Conservation (phyloP, 2,329 filamentous ascomycete genomes). For the Ilyonectria robusta region DNA sequence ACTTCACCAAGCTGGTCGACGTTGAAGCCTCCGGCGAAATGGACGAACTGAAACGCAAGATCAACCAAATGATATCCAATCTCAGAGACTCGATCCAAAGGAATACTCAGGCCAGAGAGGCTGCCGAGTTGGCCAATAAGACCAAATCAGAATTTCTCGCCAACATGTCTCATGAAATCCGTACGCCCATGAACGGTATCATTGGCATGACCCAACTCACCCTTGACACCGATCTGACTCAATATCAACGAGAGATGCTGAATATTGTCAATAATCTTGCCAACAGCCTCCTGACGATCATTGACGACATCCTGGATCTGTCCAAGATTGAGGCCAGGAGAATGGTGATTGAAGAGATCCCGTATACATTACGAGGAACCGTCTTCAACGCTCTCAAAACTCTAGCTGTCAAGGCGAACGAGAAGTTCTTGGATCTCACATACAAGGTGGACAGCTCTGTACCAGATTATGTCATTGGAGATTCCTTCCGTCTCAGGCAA, state of each 20-base stretch:
- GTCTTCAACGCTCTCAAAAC: constrained; percentile 99
- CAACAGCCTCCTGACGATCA: constrained; percentile 96
- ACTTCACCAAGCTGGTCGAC: constrained; percentile 96
- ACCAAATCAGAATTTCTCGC: constrained; percentile 98
- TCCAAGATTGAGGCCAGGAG: constrained; percentile 93
- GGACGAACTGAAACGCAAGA: constrained; percentile 99
- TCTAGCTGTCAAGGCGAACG: constrained; percentile 95
- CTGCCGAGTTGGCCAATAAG: constrained; percentile 95
- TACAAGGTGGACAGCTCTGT: constrained; percentile 95
- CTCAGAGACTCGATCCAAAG: constrained; percentile 95
- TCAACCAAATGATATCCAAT: constrained; percentile 99
- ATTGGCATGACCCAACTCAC: constrained; percentile 98
- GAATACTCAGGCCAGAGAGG: constrained; percentile 95
- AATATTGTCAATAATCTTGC: constrained; percentile 98
- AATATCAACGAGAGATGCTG: constrained; percentile 97
- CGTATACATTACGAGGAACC: constrained; percentile 92
- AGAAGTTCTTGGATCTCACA: constrained; percentile 92
- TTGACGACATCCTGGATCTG: constrained; percentile 85
- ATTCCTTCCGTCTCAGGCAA: constrained; percentile 95
- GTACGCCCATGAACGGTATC: constrained; percentile 96
- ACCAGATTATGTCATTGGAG: constrained; percentile 94
- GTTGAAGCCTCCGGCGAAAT: constrained; percentile 98
- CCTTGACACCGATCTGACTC: constrained; percentile 92
- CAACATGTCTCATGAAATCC: constrained; percentile 90
- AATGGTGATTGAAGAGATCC: constrained; percentile 98